Conservation (phyloP, 1,284 basidiomycete species). For the Leccinum subatratum region DNA sequence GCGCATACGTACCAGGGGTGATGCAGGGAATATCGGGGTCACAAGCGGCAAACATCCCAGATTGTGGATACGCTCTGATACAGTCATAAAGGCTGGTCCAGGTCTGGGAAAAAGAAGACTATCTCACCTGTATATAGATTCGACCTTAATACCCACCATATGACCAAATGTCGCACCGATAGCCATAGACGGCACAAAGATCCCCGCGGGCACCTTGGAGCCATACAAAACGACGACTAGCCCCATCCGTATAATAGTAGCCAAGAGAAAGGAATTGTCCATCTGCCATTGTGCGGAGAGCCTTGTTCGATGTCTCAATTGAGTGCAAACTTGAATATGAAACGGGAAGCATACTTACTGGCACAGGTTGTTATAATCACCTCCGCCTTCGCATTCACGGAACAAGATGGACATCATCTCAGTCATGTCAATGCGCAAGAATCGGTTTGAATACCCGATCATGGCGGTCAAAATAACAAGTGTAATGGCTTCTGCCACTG, state of each 20-base stretch:
- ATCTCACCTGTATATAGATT: conserved; percentile 80
- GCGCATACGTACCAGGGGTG: conserved; percentile 96
- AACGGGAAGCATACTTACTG: conserved; percentile 60
- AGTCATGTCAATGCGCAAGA: conserved; percentile 97
- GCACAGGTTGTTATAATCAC: conserved; percentile 89
- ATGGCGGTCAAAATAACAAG: conserved; percentile 87
- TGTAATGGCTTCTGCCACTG: conserved; percentile 83
- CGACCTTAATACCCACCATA: conserved; percentile 93
- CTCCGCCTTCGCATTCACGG: conserved; percentile 92
- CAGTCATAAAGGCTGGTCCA: neutral
- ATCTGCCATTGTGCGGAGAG: conserved; percentile 91
- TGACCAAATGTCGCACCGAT: conserved; percentile 94
- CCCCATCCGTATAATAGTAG: conserved; percentile 82
- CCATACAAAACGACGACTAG: conserved; percentile 94
- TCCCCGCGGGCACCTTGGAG: conserved; percentile 94
- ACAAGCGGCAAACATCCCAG: conserved; percentile 87
- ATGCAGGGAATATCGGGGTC: conserved; percentile 93
- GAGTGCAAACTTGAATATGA: conserved; percentile 7
- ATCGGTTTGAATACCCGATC: conserved; percentile 92
- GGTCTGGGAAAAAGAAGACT: neutral
- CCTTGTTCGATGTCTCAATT: conserved; percentile 39
- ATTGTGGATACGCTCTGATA: conserved; percentile 70
- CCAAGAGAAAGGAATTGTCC: conserved; percentile 87
- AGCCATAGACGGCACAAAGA: conserved; percentile 98
- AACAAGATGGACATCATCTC: conserved; percentile 96